Evolutionary conservation across 106 monocot genomes (phyloP).

Genomic region (Allium fistulosum): DNA sequence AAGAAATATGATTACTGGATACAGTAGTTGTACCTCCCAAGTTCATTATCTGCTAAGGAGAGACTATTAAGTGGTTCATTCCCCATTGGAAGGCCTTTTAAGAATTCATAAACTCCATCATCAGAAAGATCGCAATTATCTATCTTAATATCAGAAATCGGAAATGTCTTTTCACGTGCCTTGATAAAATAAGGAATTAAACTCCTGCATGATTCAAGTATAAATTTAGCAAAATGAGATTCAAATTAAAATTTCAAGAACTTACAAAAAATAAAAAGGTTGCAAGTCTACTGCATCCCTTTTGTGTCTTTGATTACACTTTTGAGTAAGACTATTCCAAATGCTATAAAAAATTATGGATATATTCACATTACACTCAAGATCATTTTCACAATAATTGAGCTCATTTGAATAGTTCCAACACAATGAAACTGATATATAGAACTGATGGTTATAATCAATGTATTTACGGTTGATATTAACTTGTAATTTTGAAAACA

Average conservation of each 20-base stretch:
- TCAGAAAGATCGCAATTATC: slow-evolving; percentile 67
- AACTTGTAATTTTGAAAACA: too few relatives aligned
- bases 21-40: slow-evolving; percentile 51
- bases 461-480: too few relatives aligned
- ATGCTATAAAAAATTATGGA: too few relatives aligned
- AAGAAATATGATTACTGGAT: not conserved
- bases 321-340: too few relatives aligned
- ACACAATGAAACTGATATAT: too few relatives aligned
- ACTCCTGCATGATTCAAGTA: slow-evolving; percentile 30
- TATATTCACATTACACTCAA: too few relatives aligned
- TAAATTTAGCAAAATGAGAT: not conserved
- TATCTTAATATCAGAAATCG: slow-evolving; percentile 49
- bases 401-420: too few relatives aligned
- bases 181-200: slow-evolving; percentile 64
- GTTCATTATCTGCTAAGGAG: slow-evolving; percentile 74
- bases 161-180: slow-evolving; percentile 24
- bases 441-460: too few relatives aligned
- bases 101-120: slow-evolving; percentile 45
- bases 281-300: not conserved
- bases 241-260: not conserved
- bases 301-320: too few relatives aligned
- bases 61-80: slow-evolving; percentile 47
- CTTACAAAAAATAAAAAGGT: not conserved
- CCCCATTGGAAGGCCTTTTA: slow-evolving; percentile 25
- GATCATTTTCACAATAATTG: too few relatives aligned